Conservation (phyloP, 78 protist species). For the Chrysochromulina parva region DNA sequence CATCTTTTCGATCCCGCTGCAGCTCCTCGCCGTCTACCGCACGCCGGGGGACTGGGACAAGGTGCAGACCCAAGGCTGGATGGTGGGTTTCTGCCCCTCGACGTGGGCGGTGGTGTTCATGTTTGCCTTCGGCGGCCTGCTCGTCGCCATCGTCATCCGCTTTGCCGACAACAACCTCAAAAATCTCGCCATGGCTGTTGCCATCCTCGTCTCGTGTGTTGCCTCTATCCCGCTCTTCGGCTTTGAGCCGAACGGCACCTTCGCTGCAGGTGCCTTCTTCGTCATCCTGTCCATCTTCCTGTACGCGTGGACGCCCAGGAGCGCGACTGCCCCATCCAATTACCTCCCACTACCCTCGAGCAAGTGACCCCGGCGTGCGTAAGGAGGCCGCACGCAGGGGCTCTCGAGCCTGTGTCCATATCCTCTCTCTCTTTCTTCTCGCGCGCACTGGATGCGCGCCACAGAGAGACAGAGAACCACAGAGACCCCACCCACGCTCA, state of each 20-base stretch:
- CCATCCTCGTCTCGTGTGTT: slow-evolving; percentile 21
- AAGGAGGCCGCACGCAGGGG: too few relatives aligned
- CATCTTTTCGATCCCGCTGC: slow-evolving; percentile 1
- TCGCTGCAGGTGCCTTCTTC: slow-evolving; percentile 1
- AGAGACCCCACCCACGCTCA: too few relatives aligned
- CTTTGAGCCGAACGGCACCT: not conserved
- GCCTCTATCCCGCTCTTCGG: slow-evolving; percentile 28
- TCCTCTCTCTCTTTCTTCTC: too few relatives aligned
- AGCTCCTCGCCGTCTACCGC: not conserved
- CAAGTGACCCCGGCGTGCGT: too few relatives aligned
- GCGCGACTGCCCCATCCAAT: too few relatives aligned
- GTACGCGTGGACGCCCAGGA: not conserved
- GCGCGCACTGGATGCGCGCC: too few relatives aligned
- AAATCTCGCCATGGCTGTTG: slow-evolving; percentile 39
- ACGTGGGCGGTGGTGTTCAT: slow-evolving; percentile 19
- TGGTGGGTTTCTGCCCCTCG: slow-evolving; percentile 5
- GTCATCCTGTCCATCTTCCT: slow-evolving; percentile 9
- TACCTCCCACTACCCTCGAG: too few relatives aligned
- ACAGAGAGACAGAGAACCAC: too few relatives aligned
- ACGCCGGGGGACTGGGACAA: not conserved
- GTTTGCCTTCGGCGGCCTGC: slow-evolving; percentile 15
- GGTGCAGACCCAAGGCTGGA: not conserved
- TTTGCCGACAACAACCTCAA: slow-evolving; percentile 43
- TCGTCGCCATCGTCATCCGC: slow-evolving; percentile 43
- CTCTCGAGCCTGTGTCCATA: too few relatives aligned